These are phyloP conservation scores for Microdochium nivale DNA, from an alignment of 2,329 filamentous ascomycete genomes.

Conservation along the genomic window DNA sequence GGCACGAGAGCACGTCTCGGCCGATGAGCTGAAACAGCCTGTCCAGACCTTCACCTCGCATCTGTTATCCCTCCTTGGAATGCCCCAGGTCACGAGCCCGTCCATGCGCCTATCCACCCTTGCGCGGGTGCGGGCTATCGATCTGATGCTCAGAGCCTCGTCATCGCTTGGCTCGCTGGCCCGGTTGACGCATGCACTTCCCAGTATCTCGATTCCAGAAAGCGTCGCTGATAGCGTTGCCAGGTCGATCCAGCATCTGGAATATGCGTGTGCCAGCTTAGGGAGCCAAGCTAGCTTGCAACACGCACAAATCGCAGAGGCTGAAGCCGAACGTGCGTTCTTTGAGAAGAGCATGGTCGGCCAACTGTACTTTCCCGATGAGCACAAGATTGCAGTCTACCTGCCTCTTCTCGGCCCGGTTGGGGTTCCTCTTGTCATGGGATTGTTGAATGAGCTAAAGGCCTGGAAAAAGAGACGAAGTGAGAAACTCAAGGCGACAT, in stretches of 20 bases:
- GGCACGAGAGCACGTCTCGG: constrained; percentile 44
- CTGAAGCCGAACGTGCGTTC: constrained; percentile 86
- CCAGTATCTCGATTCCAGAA: constrained; percentile 83
- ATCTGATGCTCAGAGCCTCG: constrained; percentile 79
- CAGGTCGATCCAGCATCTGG: constrained; percentile 68
- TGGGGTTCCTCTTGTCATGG: constrained; percentile 81
- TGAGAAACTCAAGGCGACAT: constrained; percentile 28
- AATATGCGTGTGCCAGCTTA: constrained; percentile 66
- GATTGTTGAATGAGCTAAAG: constrained; percentile 72
- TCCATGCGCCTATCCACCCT: constrained; percentile 79
- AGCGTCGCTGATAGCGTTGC: constrained; percentile 81
- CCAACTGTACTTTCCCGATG: constrained; percentile 96
- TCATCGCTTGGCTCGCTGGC: constrained; percentile 91
- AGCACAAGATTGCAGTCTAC: constrained; percentile 97
- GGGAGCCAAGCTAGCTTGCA: constrained; percentile 59
- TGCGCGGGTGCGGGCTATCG: constrained; percentile 75
- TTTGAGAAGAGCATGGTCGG: constrained; percentile 99
- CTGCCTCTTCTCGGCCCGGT: constrained; percentile 84
- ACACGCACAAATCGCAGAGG: constrained; percentile 76
- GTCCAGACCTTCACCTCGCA: constrained; percentile 89
- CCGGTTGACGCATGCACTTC: constrained; percentile 72
- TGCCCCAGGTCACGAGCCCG: constrained; percentile 74
- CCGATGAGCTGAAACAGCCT: constrained; percentile 63
- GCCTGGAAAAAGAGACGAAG: constrained; percentile 42
- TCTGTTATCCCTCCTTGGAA: constrained; percentile 77